These are phyloP conservation scores for Beauveria sp. DNA, from an alignment of 2,329 filamentous ascomycete genomes.

Conservation along the genomic window DNA sequence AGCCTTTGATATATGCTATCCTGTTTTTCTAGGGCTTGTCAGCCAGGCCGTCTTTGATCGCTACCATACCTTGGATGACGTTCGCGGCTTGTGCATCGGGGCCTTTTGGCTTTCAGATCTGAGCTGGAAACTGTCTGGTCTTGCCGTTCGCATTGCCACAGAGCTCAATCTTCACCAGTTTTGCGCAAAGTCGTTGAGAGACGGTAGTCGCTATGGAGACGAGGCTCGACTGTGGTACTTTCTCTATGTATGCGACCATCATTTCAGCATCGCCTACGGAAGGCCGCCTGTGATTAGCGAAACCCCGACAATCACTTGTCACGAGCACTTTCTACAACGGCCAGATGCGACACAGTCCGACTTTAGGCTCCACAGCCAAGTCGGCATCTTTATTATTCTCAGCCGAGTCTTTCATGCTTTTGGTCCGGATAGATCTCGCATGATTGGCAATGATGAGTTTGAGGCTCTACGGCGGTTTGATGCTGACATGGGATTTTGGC, in stretches of 20 bases:
- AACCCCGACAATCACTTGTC: conserved; percentile 47
- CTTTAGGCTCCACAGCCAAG: conserved; percentile 49
- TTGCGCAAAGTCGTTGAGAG: conserved; percentile 38
- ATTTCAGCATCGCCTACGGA: conserved; percentile 55
- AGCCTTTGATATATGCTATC: conserved; percentile 48
- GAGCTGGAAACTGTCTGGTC: conserved; percentile 49
- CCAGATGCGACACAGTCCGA: conserved; percentile 46
- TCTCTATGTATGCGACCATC: conserved; percentile 58
- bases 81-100: conserved; percentile 54
- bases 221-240: conserved; percentile 55
- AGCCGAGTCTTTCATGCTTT: conserved; percentile 51
- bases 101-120: conserved; percentile 57
- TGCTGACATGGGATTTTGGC: conserved; percentile 28
- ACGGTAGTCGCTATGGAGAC: conserved; percentile 41
- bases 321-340: conserved; percentile 45
- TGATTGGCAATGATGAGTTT: conserved; percentile 26
- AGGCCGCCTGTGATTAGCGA: conserved; percentile 53
- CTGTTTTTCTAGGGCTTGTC: conserved; percentile 50
- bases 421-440: conserved; percentile 42
- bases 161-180: conserved; percentile 49
- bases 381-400: conserved; percentile 52
- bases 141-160: conserved; percentile 50
- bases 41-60: conserved; percentile 49
- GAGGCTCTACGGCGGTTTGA: conserved; percentile 22
- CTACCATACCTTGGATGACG: conserved; percentile 45